Evolutionary conservation across 257 asterid genomes (phyloP), one percentile per base, ranked within the genome.

Genomic region (Nicotiana tabacum): DNA sequence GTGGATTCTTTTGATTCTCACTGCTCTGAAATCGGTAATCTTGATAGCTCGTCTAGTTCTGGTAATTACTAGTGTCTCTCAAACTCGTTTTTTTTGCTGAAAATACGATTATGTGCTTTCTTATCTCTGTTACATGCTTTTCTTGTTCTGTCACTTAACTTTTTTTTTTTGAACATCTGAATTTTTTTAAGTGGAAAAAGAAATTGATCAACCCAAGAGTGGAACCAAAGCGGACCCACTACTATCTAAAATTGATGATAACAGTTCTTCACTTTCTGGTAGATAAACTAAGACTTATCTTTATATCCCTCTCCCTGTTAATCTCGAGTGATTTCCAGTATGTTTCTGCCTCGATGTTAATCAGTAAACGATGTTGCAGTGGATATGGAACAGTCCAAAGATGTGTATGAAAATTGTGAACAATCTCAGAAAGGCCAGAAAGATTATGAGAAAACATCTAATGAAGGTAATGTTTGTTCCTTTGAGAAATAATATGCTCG

Each of bases 1-100:
- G 76, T 39, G 39, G 35, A 61, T 65, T 60, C 24, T 79, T 39
- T 79, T 35, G 74, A 39, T 27, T 17, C 82, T 61, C 37, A 78
- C 29, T 78, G 35, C 61, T 84, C 83, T 16, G 85, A 57, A 32
- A 78, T 83, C 35, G 87, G 87, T 16, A 91, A 87, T 77, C 84
- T 81, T 29, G 93, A 87, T 87, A 89, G 94, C 77, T 89, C 90
- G 15, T 81, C 92, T 66, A 86, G 78, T 60, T 46, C 77, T 66
- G 58, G 77, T 72, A 92, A 94, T 90, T 84, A 81, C 21, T 77
- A n/a, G 65, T 35, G 83, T 46, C 62, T 68, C 61, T 61, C 84
- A 72, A 70, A 48, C 51, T 24, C 24, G 2, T 13, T 33, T 62
- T 13, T 77, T 8, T 69, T 3, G 29, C 80, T 51, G 64, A 27